Conservation (phyloP, 2,329 filamentous ascomycete species). For the Boeremia lycopersici region DNA sequence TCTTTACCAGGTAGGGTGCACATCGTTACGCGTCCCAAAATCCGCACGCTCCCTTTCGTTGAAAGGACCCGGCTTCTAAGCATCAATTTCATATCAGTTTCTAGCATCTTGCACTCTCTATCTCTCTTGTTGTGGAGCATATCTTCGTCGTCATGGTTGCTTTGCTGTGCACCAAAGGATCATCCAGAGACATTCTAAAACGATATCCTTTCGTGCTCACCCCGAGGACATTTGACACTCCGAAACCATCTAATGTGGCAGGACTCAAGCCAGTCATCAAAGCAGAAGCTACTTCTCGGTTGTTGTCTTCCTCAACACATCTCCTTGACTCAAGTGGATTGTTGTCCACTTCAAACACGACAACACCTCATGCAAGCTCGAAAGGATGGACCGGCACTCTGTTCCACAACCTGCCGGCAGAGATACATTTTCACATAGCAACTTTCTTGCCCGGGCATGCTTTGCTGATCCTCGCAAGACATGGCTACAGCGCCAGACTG, state of each 20-base stretch:
- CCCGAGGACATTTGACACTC: not conserved
- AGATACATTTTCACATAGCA: constrained; percentile 4
- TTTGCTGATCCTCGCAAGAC: not conserved
- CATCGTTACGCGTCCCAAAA: not conserved
- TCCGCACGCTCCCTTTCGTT: not conserved
- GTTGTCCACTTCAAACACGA: not conserved
- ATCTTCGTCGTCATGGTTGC: not conserved
- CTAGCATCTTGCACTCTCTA: not conserved
- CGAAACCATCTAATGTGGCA: too few relatives aligned
- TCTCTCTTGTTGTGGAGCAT: too few relatives aligned
- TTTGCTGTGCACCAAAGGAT: not conserved
- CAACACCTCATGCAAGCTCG: not conserved
- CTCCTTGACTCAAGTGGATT: not conserved
- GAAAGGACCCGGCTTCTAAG: not conserved
- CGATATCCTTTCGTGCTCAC: not conserved
- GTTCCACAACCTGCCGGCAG: not conserved
- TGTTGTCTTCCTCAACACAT: not conserved
- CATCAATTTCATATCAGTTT: not conserved
- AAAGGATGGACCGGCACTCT: not conserved
- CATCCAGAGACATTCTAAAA: not conserved
- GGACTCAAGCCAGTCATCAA: not conserved
- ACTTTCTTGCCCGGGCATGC: not conserved
- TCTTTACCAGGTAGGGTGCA: not conserved
- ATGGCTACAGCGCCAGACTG: not conserved
- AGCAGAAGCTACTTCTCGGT: not conserved